Percentiles rank a stretch among this genome's conserved stretches.
Conservation (phyloP, 108 stramenopile genomes). For the Cylindrotheca closterium region DNA sequence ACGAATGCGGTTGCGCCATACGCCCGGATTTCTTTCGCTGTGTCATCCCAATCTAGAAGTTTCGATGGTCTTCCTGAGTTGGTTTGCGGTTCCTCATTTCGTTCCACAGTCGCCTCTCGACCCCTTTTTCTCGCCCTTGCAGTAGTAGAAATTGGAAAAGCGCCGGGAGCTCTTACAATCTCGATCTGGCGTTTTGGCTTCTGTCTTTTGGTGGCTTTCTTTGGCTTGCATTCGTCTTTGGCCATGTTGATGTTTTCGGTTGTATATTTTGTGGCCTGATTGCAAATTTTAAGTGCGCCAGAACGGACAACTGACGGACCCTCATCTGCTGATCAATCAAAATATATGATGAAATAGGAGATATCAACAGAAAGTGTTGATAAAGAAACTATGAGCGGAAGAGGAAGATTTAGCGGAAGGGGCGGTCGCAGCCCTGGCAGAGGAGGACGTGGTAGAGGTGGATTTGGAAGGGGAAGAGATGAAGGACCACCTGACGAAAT, state of each 20-base stretch:
- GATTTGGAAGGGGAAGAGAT: slow-evolving; percentile 43
- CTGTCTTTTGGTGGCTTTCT: not conserved
- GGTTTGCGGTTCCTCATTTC: slow-evolving; percentile 2
- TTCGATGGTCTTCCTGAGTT: slow-evolving; percentile 10
- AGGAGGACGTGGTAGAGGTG: slow-evolving; percentile 26
- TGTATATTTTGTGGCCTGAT: too few species aligned
- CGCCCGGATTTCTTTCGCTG: slow-evolving; percentile 66
- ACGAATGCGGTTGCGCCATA: slow-evolving; percentile 76
- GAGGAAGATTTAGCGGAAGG: slow-evolving; percentile 45
- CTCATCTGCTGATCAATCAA: too few species aligned
- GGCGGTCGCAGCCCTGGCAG: slow-evolving; percentile 39
- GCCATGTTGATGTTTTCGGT: too few species aligned
- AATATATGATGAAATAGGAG: too few species aligned
- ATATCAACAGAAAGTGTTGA: too few species aligned
- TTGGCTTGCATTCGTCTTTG: too few species aligned
- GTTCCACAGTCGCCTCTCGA: not conserved
- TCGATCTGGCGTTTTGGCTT: slow-evolving; percentile 38
- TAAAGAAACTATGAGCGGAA: slow-evolving; percentile 14
- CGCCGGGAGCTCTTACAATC: slow-evolving; percentile 58
- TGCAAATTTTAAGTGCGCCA: too few species aligned
- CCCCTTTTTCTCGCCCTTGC: slow-evolving; percentile 7
- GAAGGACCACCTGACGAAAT: slow-evolving; percentile 86
- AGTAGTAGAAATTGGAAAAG: slow-evolving; percentile 57
- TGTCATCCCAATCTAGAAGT: slow-evolving; percentile 63
- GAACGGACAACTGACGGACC: too few species aligned